A percentile compares a stretch with the other conserved stretches of the same genome.
These are phyloP conservation scores for Patellifolia procumbens DNA, from an alignment of 179 eudicot genomes.

Conservation along the genomic window DNA sequence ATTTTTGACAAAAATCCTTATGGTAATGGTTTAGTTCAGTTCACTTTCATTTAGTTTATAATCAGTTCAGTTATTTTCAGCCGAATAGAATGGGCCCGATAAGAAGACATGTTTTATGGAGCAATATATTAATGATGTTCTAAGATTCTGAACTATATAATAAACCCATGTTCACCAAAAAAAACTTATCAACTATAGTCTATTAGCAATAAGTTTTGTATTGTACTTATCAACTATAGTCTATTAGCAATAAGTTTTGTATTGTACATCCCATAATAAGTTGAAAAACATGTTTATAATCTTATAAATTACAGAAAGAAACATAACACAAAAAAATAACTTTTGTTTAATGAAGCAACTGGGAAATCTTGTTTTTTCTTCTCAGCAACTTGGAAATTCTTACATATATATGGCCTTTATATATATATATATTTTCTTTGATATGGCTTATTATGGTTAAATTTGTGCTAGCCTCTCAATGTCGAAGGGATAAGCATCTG, in stretches of 20 bases:
- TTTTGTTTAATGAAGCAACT: not conserved
- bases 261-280: not conserved
- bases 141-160: no score
- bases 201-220: no score
- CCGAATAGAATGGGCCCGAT: no score
- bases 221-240: no score
- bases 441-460: not conserved
- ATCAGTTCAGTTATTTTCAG: no score
- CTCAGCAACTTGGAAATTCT: not conserved
- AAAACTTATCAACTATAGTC: no score
- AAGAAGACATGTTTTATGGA: no score
- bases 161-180: no score
- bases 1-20: no score
- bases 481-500: slow-evolving; percentile 37
- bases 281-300: not conserved
- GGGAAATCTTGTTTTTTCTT: not conserved
- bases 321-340: not conserved
- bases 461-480: slow-evolving; percentile 34
- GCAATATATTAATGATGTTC: no score
- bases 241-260: not conserved
- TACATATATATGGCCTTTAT: not conserved
- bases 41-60: no score
- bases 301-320: not conserved
- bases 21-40: no score
- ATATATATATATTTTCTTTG: not conserved